Evolutionary conservation across 2,329 filamentous ascomycete species (phyloP), one percentile per base, ranked within the genome.

Genomic region (Ophiostoma pallidulum): DNA sequence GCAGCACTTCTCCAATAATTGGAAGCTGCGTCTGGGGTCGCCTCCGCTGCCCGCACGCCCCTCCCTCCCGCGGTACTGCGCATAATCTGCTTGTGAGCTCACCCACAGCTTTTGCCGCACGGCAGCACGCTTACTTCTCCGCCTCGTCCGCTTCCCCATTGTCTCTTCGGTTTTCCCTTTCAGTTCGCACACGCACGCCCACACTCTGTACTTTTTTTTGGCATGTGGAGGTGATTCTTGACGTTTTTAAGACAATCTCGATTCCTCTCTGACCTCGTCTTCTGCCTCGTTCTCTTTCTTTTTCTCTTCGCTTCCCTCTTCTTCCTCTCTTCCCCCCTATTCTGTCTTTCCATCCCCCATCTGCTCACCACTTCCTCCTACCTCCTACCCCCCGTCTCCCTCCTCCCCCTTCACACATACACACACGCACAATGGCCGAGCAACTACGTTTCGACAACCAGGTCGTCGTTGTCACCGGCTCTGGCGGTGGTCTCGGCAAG

Each of bases 391-490:
- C 31, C 24, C 38, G 24, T 38, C 22, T 19, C 24, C 42, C 18
- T 32, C 29, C 22, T 45, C 26, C 46, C 39, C 16, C 19, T 45
- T 41, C 38, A 33, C 46, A 45, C 51, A 52, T n/a, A n/a, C n/a
- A n/a, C 33, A 52, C 45, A 47, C 45, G 53, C 49, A 48, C 42
- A 31, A 85, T 83, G 81, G 72, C 69, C 54, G 69, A 68, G 49
- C 77, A 85, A 66, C 71, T 94, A 62, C 78, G 88, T 63, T 94
- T 81, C 66, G 88, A 94, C 69, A 84, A 82, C 68, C 87, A 92
- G 74, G 88, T 87, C 57, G 86, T 90, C 59, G 86, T 94, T 56
- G 82, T 94, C 56, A 94, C 87, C 41, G 88, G 87, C 59, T 86
- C 86, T 53, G 87, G 87, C 54, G 86, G 84, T 65, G 87, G 87